Evolutionary conservation across 257 asterid genomes (phyloP), one percentile per base, ranked within the genome.

Genomic region (Linderniella brevidens): DNA sequence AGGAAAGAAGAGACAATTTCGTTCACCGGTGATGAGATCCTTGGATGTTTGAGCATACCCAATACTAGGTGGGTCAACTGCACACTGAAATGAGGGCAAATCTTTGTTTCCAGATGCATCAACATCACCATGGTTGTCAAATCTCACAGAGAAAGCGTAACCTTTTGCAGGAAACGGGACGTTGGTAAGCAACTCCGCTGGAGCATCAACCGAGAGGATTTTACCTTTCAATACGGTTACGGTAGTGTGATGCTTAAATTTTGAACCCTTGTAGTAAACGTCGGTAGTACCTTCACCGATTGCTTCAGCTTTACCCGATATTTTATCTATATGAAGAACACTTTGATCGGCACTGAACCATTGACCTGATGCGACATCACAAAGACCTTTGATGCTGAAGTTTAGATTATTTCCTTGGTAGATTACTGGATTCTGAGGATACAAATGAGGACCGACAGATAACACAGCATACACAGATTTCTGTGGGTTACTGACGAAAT

Each of bases 291-390:
- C 96, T 68, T 75, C 92, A 57, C 71, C 70, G 8, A 62, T 41
- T 8, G 96, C 92, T 70, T 79, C 75, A 53, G 94, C 90, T 65
- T 68, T 67, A 53, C 96, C 96, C 58, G 94, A 74, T 12, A 54
- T 61, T 35, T 37, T 63, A 55, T 82, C 76, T 17, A 86, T 66
- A 45, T 52, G 55, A 17, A 86, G 49, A 15, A 82, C 46, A 49
- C 84, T 82, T 48, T 57, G 64, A 41, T 86, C 79, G 59, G 70
- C 61, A 70, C 93, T 86, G 57, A 62, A 71, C 96, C 93, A 86
- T 58, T 63, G 68, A 17, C 93, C 96, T 1, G 69, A 53, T 45
- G 63, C 50, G 54, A 78, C 65, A 55, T 63, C 86, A 13, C 60
- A 36, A 37, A 68, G 53, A 56, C 93, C 96, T 62, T 79, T 64